Evolutionary conservation across 2,329 filamentous ascomycete species (phyloP), one percentile per base, ranked within the genome.

Genomic region (Talaromyces sp.): DNA sequence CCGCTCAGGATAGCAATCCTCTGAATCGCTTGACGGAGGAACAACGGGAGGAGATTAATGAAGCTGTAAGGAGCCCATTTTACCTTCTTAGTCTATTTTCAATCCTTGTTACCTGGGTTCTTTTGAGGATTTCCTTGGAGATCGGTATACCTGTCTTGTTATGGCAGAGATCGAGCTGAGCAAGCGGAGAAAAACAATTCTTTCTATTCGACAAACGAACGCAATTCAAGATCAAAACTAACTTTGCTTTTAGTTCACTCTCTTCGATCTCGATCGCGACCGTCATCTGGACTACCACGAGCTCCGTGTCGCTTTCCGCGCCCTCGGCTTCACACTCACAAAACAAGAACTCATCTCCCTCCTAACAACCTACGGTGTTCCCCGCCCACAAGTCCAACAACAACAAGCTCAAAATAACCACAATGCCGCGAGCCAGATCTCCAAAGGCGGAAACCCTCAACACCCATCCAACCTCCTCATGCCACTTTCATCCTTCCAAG

Each of bases 191-290:
- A 27, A 27, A 27, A 4, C 24, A 4, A 9, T 27, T 27, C 4
- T 27, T 27, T 27, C 9, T 9, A 27, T 5, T 27, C 24, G 24
- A 27, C 9, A 4, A 4, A 27, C n/a, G n/a, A n/a, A n/a, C n/a
- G 24, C 24, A 27, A 27, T 27, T 27, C 4, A 27, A 27, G 4
- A 5, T n/a, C 16, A 24, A 32, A 13, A 44, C 20, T 20, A 44
- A 39, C 17, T 22, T 22, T 29, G 5, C 16, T 36, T 30, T 47
- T 37, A 96, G 89, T 97, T 97, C 75, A 87, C 87, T 57, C 86
- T 97, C 61, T 97, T 99, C 81, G 94, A 97, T 73, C 88, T 96
- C 68, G 93, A 97, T 80, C 93, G 95, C 72, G 92, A 97, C 77
- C 84, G 87, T 42, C 86, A 89, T 74, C 90, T 99, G 69, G 93